Percentiles rank a stretch among this genome's conserved stretches.
Evolutionary conservation across 148 eudicot genomes (phyloP).

Genomic region (Pharnaceum exiguum): DNA sequence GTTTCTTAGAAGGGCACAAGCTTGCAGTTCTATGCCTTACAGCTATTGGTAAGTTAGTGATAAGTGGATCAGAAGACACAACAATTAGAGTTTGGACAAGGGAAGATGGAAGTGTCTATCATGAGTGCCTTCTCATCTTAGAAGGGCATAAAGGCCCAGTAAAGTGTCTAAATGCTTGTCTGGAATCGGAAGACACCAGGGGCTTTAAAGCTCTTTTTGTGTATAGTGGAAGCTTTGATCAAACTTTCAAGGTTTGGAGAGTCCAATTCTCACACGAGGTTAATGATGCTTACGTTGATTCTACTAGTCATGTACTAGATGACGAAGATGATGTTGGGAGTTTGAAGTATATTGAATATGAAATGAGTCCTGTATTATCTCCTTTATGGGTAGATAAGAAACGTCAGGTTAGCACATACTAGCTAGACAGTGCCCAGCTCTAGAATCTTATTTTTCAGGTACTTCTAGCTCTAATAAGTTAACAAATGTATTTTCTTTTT

Average conservation of each 20-base stretch:
- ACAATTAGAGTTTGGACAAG: conserved; percentile 64
- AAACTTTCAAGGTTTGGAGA: conserved; percentile 67
- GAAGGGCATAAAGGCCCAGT: conserved; percentile 72
- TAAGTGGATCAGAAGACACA: conserved; percentile 69
- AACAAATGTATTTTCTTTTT: too few species aligned
- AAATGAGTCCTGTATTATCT: conserved; percentile 44
- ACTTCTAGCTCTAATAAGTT: too few species aligned
- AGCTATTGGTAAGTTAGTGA: conserved; percentile 38
- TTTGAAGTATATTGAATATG: conserved; percentile 10
- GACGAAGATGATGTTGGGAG: background rate
- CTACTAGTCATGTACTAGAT: background rate
- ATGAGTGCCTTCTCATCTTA: conserved; percentile 50
- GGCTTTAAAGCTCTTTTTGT: conserved; percentile 37
- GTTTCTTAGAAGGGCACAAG: conserved; percentile 55
- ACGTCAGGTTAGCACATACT: conserved; percentile 21
- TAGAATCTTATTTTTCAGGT: too few species aligned
- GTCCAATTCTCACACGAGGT: conserved; percentile 42
- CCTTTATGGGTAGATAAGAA: conserved; percentile 56
- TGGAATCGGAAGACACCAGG: conserved; percentile 29
- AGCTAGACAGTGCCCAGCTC: too few species aligned
- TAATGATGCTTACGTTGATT: background rate
- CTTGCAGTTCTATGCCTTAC: conserved; percentile 53
- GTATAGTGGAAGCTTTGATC: conserved; percentile 57
- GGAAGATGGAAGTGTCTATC: conserved; percentile 38
- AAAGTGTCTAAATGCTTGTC: conserved; percentile 40